phyloP scores from a whole-genome alignment of 352 stramenopile genomes.

The Globisporangium spiculum region DNA sequence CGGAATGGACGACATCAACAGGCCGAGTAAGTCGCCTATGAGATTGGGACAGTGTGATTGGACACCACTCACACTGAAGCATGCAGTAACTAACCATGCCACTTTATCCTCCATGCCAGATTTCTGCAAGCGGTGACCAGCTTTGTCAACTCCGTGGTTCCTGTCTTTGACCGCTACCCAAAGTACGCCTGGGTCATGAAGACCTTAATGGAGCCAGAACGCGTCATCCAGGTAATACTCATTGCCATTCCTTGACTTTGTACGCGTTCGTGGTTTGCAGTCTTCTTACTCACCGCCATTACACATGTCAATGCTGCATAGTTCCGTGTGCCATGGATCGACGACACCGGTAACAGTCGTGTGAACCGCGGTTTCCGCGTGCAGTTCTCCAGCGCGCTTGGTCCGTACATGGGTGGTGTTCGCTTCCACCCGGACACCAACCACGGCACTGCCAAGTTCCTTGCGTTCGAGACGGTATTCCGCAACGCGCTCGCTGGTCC shows the following conservation, averaged over 20 bases:
- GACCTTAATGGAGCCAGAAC: conserved; percentile 95
- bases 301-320: conserved; percentile 29
- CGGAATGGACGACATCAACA: not conserved
- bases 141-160: conserved; percentile 83
- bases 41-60: not conserved
- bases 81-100: not conserved
- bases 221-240: conserved; percentile 67
- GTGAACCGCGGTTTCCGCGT: conserved; percentile 97
- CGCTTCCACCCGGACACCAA: conserved; percentile 94
- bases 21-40: conserved; percentile 9
- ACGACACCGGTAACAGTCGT: conserved; percentile 93
- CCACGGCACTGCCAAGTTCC: conserved; percentile 85
- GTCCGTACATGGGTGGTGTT: conserved; percentile 95
- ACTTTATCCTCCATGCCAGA: conserved; percentile 16
- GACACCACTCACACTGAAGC: not conserved
- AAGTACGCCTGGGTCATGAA: conserved; percentile 91
- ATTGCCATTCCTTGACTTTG: not conserved
- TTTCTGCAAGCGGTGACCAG: conserved; percentile 74
- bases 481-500: conserved; percentile 91
- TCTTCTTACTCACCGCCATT: not conserved
- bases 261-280: not conserved
- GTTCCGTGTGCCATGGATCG: conserved; percentile 97
- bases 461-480: conserved; percentile 96
- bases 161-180: conserved; percentile 84
- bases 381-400: conserved; percentile 92